Evolutionary conservation across 2,329 filamentous ascomycete species (phyloP).

Genomic region (Myriosclerotinia scirpicola): DNA sequence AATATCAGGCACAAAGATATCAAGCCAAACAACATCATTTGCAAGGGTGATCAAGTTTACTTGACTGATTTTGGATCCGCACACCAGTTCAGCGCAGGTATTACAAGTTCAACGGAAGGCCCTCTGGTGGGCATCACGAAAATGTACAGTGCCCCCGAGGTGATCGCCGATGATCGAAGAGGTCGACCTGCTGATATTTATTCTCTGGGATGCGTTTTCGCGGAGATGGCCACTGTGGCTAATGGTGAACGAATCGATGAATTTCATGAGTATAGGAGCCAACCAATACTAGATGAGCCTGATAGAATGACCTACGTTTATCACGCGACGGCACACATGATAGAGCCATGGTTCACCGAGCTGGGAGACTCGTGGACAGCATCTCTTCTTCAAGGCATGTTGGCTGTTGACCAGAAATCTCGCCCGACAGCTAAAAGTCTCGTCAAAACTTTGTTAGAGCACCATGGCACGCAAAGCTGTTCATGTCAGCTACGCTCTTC

Average conservation of each 20-base stretch:
- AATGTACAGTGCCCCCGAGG: constrained; percentile 31
- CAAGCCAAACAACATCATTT: constrained; percentile 30
- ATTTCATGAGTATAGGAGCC: constrained; percentile 29
- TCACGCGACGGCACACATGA: constrained; percentile 28
- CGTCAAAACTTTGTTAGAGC: not conserved
- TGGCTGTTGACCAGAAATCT: constrained; percentile 23
- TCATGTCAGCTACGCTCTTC: not conserved
- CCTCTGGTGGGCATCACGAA: constrained; percentile 27
- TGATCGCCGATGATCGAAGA: constrained; percentile 24
- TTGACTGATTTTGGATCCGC: constrained; percentile 31
- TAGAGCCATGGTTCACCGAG: constrained; percentile 27
- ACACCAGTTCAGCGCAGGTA: constrained; percentile 26
- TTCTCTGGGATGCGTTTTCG: constrained; percentile 29
- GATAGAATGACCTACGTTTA: constrained; percentile 27
- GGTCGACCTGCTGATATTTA: constrained; percentile 29
- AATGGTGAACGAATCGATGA: constrained; percentile 26
- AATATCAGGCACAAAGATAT: constrained; percentile 32
- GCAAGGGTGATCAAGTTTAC: constrained; percentile 27
- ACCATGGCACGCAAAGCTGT: not conserved
- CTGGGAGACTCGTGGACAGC: constrained; percentile 19
- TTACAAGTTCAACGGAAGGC: constrained; percentile 29
- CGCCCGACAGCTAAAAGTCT: constrained; percentile 25
- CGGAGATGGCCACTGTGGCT: constrained; percentile 29
- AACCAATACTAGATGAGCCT: constrained; percentile 26
- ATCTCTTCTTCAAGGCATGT: constrained; percentile 23